Evolutionary conservation across 2,329 filamentous ascomycete genomes (phyloP).

Genomic region (Graphium sp.): DNA sequence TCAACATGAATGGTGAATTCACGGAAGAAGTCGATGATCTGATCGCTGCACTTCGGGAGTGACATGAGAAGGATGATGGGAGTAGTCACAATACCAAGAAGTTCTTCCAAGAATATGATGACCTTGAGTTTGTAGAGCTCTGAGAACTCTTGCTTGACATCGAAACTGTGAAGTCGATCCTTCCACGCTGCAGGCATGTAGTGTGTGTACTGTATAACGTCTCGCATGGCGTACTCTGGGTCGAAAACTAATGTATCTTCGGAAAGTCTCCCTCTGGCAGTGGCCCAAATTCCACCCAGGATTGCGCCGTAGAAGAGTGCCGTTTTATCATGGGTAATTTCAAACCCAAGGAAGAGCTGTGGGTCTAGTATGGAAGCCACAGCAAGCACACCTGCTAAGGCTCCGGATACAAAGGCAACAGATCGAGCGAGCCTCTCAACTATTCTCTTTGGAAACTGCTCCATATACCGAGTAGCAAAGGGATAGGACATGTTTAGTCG

Average conservation of each 20-base stretch:
- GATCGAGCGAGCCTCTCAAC: conserved; percentile 73
- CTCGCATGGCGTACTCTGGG: conserved; percentile 73
- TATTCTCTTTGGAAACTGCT: conserved; percentile 93
- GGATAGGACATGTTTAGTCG: conserved; percentile 89
- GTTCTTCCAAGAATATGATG: conserved; percentile 81
- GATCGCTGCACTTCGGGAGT: conserved; percentile 74
- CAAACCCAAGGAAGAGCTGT: conserved; percentile 80
- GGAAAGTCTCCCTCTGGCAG: conserved; percentile 67
- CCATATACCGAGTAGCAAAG: conserved; percentile 79
- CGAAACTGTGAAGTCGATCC: conserved; percentile 76
- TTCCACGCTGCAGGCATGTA: conserved; percentile 86
- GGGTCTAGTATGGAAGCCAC: conserved; percentile 76
- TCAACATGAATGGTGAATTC: conserved; percentile 97
- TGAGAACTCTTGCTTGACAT: conserved; percentile 82
- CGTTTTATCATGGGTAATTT: conserved; percentile 76
- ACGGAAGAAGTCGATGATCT: conserved; percentile 92
- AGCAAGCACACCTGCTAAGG: conserved; percentile 71
- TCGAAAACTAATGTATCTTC: conserved; percentile 85
- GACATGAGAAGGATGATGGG: conserved; percentile 79
- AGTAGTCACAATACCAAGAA: conserved; percentile 81
- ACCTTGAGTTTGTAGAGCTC: conserved; percentile 84
- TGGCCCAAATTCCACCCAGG: conserved; percentile 68
- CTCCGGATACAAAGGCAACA: conserved; percentile 73
- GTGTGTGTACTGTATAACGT: conserved; percentile 84
- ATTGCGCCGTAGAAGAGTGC: conserved; percentile 82